These are phyloP conservation scores for Ogataea kodamae DNA, from an alignment of 805 yeast genomes.

Conservation along the genomic window DNA sequence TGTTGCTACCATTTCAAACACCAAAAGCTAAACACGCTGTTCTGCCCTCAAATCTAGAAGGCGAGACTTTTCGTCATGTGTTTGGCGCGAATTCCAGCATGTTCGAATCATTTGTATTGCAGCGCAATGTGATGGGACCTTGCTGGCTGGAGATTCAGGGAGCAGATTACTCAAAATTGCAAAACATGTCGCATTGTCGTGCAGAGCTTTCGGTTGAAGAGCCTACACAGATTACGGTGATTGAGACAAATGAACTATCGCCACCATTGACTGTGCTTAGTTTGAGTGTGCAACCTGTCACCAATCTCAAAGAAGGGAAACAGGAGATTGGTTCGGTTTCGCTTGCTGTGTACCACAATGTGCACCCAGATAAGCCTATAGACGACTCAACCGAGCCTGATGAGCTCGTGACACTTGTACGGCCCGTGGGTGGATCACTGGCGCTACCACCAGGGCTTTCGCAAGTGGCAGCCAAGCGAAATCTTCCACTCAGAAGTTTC, in stretches of 20 bases:
- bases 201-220: slow-evolving; percentile 62
- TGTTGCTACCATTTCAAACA: slow-evolving; percentile 70
- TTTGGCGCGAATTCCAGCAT: slow-evolving; percentile 73
- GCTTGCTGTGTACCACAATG: slow-evolving; percentile 61
- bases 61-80: slow-evolving; percentile 72
- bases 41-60: slow-evolving; percentile 62
- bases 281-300: slow-evolving; percentile 72
- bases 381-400: slow-evolving; percentile 59
- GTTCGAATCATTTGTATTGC: slow-evolving; percentile 83
- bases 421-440: slow-evolving; percentile 65
- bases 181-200: slow-evolving; percentile 73
- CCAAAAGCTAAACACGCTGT: slow-evolving; percentile 47
- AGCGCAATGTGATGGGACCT: slow-evolving; percentile 90
- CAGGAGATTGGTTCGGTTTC: slow-evolving; percentile 89
- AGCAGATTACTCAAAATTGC: slow-evolving; percentile 55
- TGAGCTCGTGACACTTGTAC: slow-evolving; percentile 64
- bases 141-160: slow-evolving; percentile 83
- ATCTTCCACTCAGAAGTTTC: slow-evolving; percentile 51
- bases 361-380: slow-evolving; percentile 74
- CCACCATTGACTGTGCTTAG: slow-evolving; percentile 76
- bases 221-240: slow-evolving; percentile 47
- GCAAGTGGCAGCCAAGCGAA: slow-evolving; percentile 53
- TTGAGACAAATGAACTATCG: slow-evolving; percentile 40
- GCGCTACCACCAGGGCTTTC: slow-evolving; percentile 76
- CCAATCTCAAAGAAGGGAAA: slow-evolving; percentile 68